These are phyloP conservation scores for Emmonsiellopsis sp. DNA, from an alignment of 2,329 filamentous ascomycete genomes.

Conservation along the genomic window DNA sequence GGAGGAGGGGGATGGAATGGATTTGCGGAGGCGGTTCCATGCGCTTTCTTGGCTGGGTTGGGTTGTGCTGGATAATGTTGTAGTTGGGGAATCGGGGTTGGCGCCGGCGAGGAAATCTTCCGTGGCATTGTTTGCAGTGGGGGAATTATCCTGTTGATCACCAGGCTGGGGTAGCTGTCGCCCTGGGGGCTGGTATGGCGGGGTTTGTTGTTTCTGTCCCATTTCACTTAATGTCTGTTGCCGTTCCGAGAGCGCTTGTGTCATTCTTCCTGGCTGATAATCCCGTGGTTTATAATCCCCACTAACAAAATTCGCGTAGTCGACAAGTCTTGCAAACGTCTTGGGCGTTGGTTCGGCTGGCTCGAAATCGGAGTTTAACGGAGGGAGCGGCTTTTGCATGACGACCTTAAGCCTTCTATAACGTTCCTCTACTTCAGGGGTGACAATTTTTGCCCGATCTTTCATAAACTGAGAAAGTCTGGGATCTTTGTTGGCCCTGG, in stretches of 20 bases:
- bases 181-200: no score
- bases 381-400: no score
- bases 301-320: no score
- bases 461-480: constrained; percentile 4
- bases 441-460: background rate
- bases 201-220: no score
- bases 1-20: background rate
- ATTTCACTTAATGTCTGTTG: no score
- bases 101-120: background rate
- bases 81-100: background rate
- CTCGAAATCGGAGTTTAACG: no score
- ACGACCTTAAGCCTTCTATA: no score
- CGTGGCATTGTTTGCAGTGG: background rate
- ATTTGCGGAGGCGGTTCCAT: constrained; percentile 29
- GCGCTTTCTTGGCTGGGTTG: constrained; percentile 21
- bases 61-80: constrained; percentile 2
- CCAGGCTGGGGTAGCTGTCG: background rate
- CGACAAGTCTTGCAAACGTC: no score
- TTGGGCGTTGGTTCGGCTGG: no score
- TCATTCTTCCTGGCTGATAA: no score
- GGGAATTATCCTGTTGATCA: background rate
- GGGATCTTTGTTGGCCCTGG: background rate
- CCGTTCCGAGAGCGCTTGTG: no score
- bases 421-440: background rate
- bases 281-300: no score